Conservation (phyloP, 2,329 filamentous ascomycete genomes). For the Cryphonectria radicalis region DNA sequence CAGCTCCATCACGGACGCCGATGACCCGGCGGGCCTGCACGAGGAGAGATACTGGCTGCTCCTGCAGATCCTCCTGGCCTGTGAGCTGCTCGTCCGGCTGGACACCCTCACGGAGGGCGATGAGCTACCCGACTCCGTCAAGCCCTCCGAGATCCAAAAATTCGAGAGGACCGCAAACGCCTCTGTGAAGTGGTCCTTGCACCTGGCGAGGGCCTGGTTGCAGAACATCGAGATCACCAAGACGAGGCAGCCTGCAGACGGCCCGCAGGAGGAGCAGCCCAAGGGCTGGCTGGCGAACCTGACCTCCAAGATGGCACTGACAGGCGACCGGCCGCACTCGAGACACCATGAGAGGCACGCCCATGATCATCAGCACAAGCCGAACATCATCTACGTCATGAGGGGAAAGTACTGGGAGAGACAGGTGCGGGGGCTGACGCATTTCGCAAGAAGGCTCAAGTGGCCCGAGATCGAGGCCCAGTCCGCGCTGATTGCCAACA, state of each 20-base stretch:
- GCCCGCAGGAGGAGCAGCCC: conserved; percentile 32
- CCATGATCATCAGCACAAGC: conserved; percentile 42
- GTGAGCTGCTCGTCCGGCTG: conserved; percentile 67
- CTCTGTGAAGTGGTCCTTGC: conserved; percentile 69
- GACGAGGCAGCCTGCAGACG: conserved; percentile 38
- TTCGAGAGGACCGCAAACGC: conserved; percentile 66
- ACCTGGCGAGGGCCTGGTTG: conserved; percentile 68
- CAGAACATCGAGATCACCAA: conserved; percentile 66
- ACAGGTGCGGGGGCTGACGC: conserved; percentile 64
- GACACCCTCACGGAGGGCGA: conserved; percentile 66
- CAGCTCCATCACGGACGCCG: conserved; percentile 54
- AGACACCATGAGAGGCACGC: conserved; percentile 44
- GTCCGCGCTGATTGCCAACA: conserved; percentile 53
- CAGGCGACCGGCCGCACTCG: conserved; percentile 37
- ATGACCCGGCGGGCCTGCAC: conserved; percentile 54
- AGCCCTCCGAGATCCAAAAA: conserved; percentile 59
- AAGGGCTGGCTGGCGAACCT: conserved; percentile 61
- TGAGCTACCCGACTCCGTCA: conserved; percentile 57
- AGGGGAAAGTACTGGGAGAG: conserved; percentile 59
- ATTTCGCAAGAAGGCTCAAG: conserved; percentile 65
- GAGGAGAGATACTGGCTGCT: conserved; percentile 71
- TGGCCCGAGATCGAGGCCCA: conserved; percentile 66
- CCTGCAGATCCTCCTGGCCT: conserved; percentile 67
- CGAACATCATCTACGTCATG: conserved; percentile 52
- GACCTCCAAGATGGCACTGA: conserved; percentile 57